Base-by-base conservation (phyloP, 495 filamentous ascomycete species). In the Polyplosphaeria fusca region DNA sequence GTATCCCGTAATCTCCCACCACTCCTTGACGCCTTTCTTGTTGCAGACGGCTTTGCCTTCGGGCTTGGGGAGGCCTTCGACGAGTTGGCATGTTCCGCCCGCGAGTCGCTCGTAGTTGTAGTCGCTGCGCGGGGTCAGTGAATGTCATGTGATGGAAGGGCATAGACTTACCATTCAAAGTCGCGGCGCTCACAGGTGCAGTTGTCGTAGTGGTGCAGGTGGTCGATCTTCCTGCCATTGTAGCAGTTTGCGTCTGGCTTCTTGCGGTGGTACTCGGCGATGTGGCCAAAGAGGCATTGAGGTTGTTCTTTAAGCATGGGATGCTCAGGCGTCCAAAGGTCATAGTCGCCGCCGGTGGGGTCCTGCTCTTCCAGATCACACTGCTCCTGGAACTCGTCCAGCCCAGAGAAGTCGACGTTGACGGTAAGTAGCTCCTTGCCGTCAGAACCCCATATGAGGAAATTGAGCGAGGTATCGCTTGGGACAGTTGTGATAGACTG, bases 211-310 rank as follows among this genome's bases (percentile, higher is more conserved):
- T 87, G 79, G 72, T 89, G 87, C 2, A 90, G 73, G 28, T 81
- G 77, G 37, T 83, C 77, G 71, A 93, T 75, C 50, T 76, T 77
- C 22, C 71, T 77, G 48, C 86, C 83, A 60, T 95, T 95, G 75
- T 82, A 93, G 75, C 94, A 99, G 20, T 85, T 73, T 27, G 75
- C 71, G 4, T 80, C 78, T 14, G 74, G 64, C 66, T 85, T 89
- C 78, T 96, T 97, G 67, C 94, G 88, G 68, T 93, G 82, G 62
- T 97, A 99, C 67, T 91, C 80, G 43, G 90, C 81, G 32, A 86
- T 75, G 73, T 96, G 94, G 16, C 94, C 94, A 67, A 97, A 99
- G 3, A 99, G 76, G 69, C 94, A 99, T n/a, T 39, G 18, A 45
- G 88, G 79, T 47, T 86, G 74, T 2, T 84, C 74, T 1, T 60